Base-by-base conservation (phyloP, 2,329 filamentous ascomycete species). In the Conoideocrella luteorostrata region DNA sequence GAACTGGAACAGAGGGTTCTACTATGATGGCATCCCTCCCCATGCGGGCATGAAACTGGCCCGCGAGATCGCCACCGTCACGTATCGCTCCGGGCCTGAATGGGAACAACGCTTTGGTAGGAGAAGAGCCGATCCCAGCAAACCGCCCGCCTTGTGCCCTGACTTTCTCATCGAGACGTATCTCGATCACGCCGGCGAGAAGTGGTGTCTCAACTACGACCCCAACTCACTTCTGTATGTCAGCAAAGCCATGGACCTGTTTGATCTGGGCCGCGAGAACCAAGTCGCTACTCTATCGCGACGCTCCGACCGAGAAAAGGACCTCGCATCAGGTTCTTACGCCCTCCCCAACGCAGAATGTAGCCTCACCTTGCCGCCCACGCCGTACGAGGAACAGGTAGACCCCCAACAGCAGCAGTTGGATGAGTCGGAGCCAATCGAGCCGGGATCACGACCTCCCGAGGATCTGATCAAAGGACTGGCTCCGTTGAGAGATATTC, bases 111-210 rank as follows among this genome's bases (percentile, higher is more conserved):
- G 93, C 28, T 98, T 98, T 62, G 91, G 88, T 4, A 78, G 93
- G 29, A 77, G 88, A 51, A 78, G 93, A 37, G 91, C 93, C 12
- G 93, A 98, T 61, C 76, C 88, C 0, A 80, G 78, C 53, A 89
- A 88, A 54, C 89, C 87, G 4, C 93, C 93, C 0, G 93, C 93
- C 0, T 68, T 98, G n/a, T 98, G 93, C 56, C 90, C 93, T 0
- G 93, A 98, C 61, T 98, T 97, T 59, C 73, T 98, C 20, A 95
- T 98, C 52, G 93, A 98, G 68, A 98, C 93, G 0, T 98, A 98
- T 60, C 78, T 98, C 15, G 93, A 98, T 64, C 93, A 98, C 58
- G 93, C 93, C 0, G 93, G 93, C 17, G 93, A 98, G 70, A 98
- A 98, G 65, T 98, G 95, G 72, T 96, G 89, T 60, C 74, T 98